A percentile compares a stretch with the other conserved stretches of the same genome.
Evolutionary conservation across 2,329 filamentous ascomycete genomes (phyloP).

Genomic region (Nemania diffusa): DNA sequence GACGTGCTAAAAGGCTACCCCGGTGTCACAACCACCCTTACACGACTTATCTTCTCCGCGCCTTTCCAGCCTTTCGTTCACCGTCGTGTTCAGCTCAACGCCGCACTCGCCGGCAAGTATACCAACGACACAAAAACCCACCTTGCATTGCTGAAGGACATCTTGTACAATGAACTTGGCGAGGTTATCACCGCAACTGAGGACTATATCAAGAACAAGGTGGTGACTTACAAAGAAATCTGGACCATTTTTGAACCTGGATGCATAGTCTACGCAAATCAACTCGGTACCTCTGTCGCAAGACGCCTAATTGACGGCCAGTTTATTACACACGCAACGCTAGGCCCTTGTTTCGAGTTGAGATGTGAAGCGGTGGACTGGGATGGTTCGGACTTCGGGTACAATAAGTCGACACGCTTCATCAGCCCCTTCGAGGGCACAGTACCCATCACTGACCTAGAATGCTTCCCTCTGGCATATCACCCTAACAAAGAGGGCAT

Average conservation of each 20-base stretch:
- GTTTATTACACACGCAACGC: constrained; percentile 8
- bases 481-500: constrained; percentile 39
- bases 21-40: constrained; percentile 60
- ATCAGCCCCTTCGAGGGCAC: constrained; percentile 47
- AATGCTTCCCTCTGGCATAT: constrained; percentile 48
- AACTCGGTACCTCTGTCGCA: constrained; percentile 4
- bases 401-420: constrained; percentile 36
- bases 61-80: constrained; percentile 66
- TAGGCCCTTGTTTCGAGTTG: constrained; percentile 21
- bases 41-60: constrained; percentile 60
- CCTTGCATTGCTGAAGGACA: constrained; percentile 50
- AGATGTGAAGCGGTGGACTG: constrained; percentile 46
- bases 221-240: constrained; percentile 28
- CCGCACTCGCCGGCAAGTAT: constrained; percentile 45
- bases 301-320: constrained; percentile 12
- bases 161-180: constrained; percentile 52
- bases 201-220: constrained; percentile 43
- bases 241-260: constrained; percentile 33
- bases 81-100: constrained; percentile 57
- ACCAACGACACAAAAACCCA: constrained; percentile 51
- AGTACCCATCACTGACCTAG: constrained; percentile 44
- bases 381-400: constrained; percentile 50
- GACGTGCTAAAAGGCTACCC: constrained; percentile 60
- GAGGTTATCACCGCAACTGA: constrained; percentile 51
- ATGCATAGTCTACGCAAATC: constrained; percentile 11